phyloP scores from a whole-genome alignment of 495 filamentous ascomycete genomes.

The Penicillium atrosanguineum region DNA sequence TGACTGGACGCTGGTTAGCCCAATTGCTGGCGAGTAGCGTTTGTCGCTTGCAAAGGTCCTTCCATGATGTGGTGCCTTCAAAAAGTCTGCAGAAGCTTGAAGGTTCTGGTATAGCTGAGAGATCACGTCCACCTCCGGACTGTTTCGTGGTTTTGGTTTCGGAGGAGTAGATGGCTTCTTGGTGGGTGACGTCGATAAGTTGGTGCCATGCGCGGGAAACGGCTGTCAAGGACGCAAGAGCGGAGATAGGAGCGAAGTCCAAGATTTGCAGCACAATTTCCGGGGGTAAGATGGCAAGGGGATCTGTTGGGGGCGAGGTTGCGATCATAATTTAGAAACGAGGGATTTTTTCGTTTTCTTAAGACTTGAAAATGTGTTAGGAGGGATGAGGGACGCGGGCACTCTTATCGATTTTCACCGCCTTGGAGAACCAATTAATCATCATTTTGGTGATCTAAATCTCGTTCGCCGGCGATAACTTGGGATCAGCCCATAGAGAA shows the following conservation, averaged over 20 bases:
- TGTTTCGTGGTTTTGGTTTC: slow-evolving; percentile 27
- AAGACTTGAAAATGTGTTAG: too few species aligned
- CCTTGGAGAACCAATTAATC: too few species aligned
- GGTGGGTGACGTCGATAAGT: slow-evolving; percentile 43
- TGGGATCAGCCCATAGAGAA: too few species aligned
- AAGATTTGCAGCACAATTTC: slow-evolving; percentile 38
- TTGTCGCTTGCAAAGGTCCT: slow-evolving; percentile 38
- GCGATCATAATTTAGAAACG: slow-evolving; percentile 13
- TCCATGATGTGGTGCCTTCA: slow-evolving; percentile 31
- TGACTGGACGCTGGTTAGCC: slow-evolving; percentile 24
- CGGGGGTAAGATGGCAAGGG: slow-evolving; percentile 32
- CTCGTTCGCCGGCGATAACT: too few species aligned
- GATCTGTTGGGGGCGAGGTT: slow-evolving; percentile 19
- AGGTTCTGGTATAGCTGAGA: slow-evolving; percentile 19
- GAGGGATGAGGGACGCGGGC: too few species aligned
- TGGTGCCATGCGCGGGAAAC: slow-evolving; percentile 39
- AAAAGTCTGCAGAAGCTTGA: slow-evolving; percentile 25
- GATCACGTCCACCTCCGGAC: slow-evolving; percentile 17
- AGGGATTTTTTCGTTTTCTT: neutral
- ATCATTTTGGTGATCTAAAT: too few species aligned
- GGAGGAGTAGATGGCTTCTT: slow-evolving; percentile 38
- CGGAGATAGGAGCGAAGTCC: slow-evolving; percentile 32
- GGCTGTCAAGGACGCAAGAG: slow-evolving; percentile 32
- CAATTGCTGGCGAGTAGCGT: slow-evolving; percentile 37
- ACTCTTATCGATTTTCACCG: too few species aligned